Evolutionary conservation across 2,329 filamentous ascomycete species (phyloP), one percentile per base, ranked within the genome.

Genomic region (Alternaria solani): DNA sequence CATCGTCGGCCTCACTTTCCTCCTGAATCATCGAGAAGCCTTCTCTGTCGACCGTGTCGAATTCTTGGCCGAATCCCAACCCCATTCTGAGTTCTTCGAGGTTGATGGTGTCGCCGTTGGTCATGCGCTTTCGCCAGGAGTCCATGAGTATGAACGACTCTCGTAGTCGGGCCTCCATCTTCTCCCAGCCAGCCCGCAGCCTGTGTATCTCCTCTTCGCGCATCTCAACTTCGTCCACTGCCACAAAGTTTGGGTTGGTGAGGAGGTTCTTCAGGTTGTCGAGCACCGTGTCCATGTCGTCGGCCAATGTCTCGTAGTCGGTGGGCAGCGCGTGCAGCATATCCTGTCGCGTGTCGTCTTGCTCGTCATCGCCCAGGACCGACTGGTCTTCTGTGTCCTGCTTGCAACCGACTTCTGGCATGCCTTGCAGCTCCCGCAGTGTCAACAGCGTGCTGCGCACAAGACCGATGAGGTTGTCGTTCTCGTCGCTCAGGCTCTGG

Each of bases 191-290:
- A 56, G 91, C 87, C 55, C 92, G 88, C 48, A 99, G 83, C 52
- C 92, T 87, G 53, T 86, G 85, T 65, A 99, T 98, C 76, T 97
- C 94, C 61, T 96, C 91, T 65, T 99, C 94, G 55, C 94, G 88
- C n/a, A 93, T 81, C 73, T 96, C 90, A 2, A 99, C 93, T 77
- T 98, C 95, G 71, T 98, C 95, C 23, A 98, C 88, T 0, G 94
- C 92, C 14, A 97, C 95, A 76, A 98, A 99, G 2, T 94, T 96
- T 1, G 95, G 95, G 73, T 98, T 98, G 8, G 93, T 97, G 44
- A 99, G 84, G 38, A 99, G 87, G 2, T 86, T 90, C 66, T 91
- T 87, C 65, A 99, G 86, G 73, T 96, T 93, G 34, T 91, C 88
- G 61, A 98, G 84, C 9, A 96, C 89, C 7, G 83, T 83, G 54